These are phyloP conservation scores for Chrysoporthe puriensis DNA, from an alignment of 2,329 filamentous ascomycete species.

Conservation along the genomic window DNA sequence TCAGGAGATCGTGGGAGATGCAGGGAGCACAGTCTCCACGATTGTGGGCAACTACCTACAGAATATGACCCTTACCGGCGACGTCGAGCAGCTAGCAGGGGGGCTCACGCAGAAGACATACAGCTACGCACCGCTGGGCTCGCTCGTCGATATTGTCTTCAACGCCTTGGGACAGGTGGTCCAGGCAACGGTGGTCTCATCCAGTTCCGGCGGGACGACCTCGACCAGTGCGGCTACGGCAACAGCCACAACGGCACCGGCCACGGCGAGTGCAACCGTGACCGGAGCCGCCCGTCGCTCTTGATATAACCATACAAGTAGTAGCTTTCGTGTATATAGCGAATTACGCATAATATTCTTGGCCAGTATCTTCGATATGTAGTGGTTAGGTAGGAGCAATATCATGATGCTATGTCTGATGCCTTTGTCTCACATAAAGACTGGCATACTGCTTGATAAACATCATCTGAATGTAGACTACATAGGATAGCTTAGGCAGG, in stretches of 20 bases:
- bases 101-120: constrained; percentile 55
- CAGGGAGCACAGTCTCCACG: constrained; percentile 47
- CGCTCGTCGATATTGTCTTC: constrained; percentile 59
- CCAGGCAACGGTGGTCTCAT: constrained; percentile 46
- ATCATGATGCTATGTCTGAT: too few relatives aligned
- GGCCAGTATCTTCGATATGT: neutral
- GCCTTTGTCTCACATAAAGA: too few relatives aligned
- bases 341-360: neutral
- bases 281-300: constrained; percentile 16
- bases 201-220: constrained; percentile 15
- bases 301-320: neutral
- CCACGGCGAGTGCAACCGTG: constrained; percentile 10
- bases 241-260: constrained; percentile 18
- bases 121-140: constrained; percentile 51
- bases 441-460: too few relatives aligned
- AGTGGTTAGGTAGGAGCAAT: too few relatives aligned
- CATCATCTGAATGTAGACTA: too few relatives aligned
- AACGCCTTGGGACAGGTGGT: constrained; percentile 59
- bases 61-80: constrained; percentile 60
- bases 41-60: constrained; percentile 62
- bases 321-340: neutral
- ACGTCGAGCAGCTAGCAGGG: constrained; percentile 39
- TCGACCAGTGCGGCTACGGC: constrained; percentile 16
- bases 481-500: too few relatives aligned
- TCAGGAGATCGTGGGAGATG: constrained; percentile 56